phyloP scores from a whole-genome alignment of 352 stramenopile genomes.

The Globisporangium paroecandrum region DNA sequence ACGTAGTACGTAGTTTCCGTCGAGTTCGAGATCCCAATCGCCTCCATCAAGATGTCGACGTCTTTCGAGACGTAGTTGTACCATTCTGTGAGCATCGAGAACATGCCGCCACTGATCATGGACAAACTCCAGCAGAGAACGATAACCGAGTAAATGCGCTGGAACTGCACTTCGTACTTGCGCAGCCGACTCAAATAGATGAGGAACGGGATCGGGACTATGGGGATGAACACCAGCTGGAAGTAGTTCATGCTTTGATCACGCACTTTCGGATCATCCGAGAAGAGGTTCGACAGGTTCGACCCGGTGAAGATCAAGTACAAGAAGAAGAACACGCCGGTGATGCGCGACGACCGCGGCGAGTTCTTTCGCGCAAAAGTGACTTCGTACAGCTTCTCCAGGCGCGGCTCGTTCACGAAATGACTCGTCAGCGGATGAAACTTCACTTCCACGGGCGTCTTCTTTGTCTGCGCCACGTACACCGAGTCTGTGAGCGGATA shows the following conservation, averaged over 20 bases:
- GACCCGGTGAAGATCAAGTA: slow-evolving; percentile 74
- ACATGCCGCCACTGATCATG: slow-evolving; percentile 72
- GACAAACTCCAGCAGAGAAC: slow-evolving; percentile 71
- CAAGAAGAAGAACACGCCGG: slow-evolving; percentile 60
- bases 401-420: slow-evolving; percentile 64
- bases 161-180: slow-evolving; percentile 68
- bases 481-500: slow-evolving; percentile 73
- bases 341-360: slow-evolving; percentile 55
- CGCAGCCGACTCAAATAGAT: slow-evolving; percentile 61
- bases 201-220: slow-evolving; percentile 61
- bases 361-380: slow-evolving; percentile 81
- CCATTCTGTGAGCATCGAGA: slow-evolving; percentile 83
- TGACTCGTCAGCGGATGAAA: slow-evolving; percentile 72
- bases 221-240: slow-evolving; percentile 62
- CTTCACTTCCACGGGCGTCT: slow-evolving; percentile 73
- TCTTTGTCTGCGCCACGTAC: slow-evolving; percentile 64
- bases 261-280: slow-evolving; percentile 47
- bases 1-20: slow-evolving; percentile 47
- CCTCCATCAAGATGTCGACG: slow-evolving; percentile 57
- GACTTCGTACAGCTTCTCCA: slow-evolving; percentile 79
- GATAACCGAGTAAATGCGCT: slow-evolving; percentile 68
- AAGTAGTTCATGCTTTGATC: slow-evolving; percentile 57
- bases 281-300: slow-evolving; percentile 69
- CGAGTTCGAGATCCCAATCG: slow-evolving; percentile 37
- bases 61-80: slow-evolving; percentile 73